Conservation (phyloP, 73 alveolate genomes). For the Paramecium tetraurelia region DNA sequence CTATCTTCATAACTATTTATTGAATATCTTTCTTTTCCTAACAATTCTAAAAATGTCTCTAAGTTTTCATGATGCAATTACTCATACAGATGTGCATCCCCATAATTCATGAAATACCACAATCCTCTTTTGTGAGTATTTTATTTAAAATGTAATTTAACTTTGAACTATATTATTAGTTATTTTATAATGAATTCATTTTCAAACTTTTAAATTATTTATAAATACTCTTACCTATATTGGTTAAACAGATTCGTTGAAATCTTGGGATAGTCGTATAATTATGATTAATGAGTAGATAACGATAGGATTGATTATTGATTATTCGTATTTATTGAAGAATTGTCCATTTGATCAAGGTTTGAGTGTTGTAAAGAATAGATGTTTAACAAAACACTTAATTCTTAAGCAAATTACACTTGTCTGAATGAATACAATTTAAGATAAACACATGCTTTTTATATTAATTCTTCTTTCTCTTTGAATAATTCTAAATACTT, state of each 20-base stretch:
- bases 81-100: slow-evolving; percentile 34
- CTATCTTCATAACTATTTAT: slow-evolving; percentile 37
- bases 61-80: neutral
- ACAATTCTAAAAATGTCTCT: neutral
- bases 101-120: slow-evolving; percentile 42
- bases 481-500: slow-evolving; percentile 1
- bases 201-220: neutral
- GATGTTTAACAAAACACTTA: neutral
- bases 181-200: neutral
- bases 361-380: neutral
- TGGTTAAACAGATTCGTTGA: neutral
- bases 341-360: neutral
- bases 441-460: neutral
- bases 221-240: neutral
- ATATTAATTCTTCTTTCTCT: neutral
- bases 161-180: neutral
- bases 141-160: neutral
- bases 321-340: neutral
- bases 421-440: neutral
- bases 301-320: neutral
- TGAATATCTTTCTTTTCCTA: slow-evolving; percentile 2
- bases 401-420: neutral
- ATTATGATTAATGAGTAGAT: neutral
- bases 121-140: slow-evolving; percentile 37
- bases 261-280: neutral